These are phyloP conservation scores for Condylostoma magnum DNA, from an alignment of 169 alveolate genomes.

Conservation along the genomic window DNA sequence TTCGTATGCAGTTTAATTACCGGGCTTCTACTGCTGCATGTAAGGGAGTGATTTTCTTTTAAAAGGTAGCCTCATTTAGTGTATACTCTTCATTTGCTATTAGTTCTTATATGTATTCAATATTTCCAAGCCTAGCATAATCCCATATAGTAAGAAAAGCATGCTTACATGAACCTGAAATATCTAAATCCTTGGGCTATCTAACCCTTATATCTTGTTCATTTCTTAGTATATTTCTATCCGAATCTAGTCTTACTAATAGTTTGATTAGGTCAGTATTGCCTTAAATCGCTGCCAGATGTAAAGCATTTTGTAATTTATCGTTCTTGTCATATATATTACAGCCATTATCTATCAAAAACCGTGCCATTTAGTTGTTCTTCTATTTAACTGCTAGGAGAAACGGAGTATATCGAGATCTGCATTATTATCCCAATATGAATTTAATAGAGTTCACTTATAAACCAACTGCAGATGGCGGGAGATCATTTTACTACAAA, in stretches of 20 bases:
- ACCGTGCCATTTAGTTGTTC: neutral
- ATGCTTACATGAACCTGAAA: neutral
- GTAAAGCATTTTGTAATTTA: constrained; percentile 40
- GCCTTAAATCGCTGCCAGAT: constrained; percentile 35
- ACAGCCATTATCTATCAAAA: neutral
- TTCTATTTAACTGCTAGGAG: neutral
- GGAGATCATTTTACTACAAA: neutral
- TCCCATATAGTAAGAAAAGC: constrained; percentile 12
- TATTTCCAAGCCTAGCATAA: constrained; percentile 15
- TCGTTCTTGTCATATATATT: constrained; percentile 31
- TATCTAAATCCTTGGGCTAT: constrained; percentile 38
- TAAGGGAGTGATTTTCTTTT: constrained; percentile 1
- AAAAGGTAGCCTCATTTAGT: neutral
- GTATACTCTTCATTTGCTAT: neutral
- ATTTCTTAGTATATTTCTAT: constrained; percentile 29
- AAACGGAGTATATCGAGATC: neutral
- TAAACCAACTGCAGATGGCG: neutral
- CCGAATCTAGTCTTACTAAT: constrained; percentile 34
- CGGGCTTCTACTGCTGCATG: constrained; percentile 3
- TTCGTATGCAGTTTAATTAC: neutral
- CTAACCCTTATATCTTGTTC: constrained; percentile 26
- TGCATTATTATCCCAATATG: neutral
- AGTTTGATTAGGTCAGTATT: constrained; percentile 32
- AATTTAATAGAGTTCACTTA: neutral
- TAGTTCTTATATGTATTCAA: neutral